Base-by-base conservation (phyloP, 495 filamentous ascomycete genomes). In the Podospora pseudopauciseta region DNA sequence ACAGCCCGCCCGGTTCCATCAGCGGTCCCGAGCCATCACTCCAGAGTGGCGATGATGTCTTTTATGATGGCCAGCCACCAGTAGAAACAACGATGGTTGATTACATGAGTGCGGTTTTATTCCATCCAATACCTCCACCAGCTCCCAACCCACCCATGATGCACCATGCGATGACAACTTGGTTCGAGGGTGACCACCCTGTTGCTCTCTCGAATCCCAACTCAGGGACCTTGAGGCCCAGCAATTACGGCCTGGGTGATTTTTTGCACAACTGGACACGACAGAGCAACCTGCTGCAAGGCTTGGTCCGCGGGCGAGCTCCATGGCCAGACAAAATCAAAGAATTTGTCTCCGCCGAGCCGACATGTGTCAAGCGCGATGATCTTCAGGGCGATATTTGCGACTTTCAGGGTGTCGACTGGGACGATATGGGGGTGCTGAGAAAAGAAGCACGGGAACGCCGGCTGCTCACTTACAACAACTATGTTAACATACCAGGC, bases 351-450 rank as follows among this genome's bases (percentile, higher is more conserved):
- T 6, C 59, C 11, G 53, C 44, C 1, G 65, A 63, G 56, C 56
- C 69, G 11, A 66, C 62, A 9, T 74, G 71, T 27, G 70, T 83
- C 26, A 63, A 73, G 7, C 81, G 81, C 61, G 66, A 74, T 4
- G 86, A 89, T 67, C 78, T 88, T 18, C 76, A 82, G 23, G 85
- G 85, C 1, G 88, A 90, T 54, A 73, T 75, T 20, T 91, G 80
- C 71, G 93, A 96, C 74, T 76, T 92, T 30, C 92, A 97, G 74
- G 91, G 92, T 63, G 90, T 97, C 54, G 82, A 90, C 60, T 97
- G 93, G 87, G 81, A 84, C 9, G 80, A 81, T 1, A 71, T 94
- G 5, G 87, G 86, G 5, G 87, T 91, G 4, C 85, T 82, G 19
- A 85, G 89, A 58, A 73, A 78, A 5, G 81, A 85, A 44, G 91